Base-by-base conservation (phyloP, 177 flowering plant genomes). In the Tripterygium wilfordii region DNA sequence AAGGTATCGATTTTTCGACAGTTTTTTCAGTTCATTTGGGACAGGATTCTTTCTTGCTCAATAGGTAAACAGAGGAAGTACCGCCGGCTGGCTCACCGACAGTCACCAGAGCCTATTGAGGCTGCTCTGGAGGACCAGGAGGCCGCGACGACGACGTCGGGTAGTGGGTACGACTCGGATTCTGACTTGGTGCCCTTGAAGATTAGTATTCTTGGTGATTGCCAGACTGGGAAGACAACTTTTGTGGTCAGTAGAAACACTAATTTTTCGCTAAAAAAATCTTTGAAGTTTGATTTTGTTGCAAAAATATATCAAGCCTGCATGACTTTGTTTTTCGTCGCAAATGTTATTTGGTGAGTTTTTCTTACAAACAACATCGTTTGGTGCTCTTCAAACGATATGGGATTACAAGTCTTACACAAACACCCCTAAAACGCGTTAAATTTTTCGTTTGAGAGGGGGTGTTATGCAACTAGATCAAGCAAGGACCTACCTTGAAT, bases 161-260 rank as follows among this genome's bases (percentile, higher is more conserved):
- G 55, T 25, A 23, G 62, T 18, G 85, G 70, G 45, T 63, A 41
- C 29, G 87, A 76, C 0, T 30, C 70, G 8, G 92, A 88, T 60
- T 74, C 82, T 0, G 84, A 86, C 60, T 78, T 72, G 62, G 95
- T 91, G 23, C 54, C 57, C 17, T 60, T 91, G 64, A 91, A 91
- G 80, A 79, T 88, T 19, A 77, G 91, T 43, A 39, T 88, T 30
- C 60, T 88, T 77, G 96, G 96, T 56, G 96, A 88, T 71, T 75
- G 85, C 51, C 95, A 83, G 45, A 81, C 77, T 73, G 96, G 96
- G 5, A 88, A 88, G 66, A 88, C 98, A 8, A 85, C 80, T 54
- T 91, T 91, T 53, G 56, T 91, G 76, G 96, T 91, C 8, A 66
- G 77, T 41, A 19, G 8, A 20, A 17, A n/a, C n/a, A n/a, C n/a